These are phyloP conservation scores for Alliaria petiolata DNA, from an alignment of 345 rosid species.

Conservation along the genomic window DNA sequence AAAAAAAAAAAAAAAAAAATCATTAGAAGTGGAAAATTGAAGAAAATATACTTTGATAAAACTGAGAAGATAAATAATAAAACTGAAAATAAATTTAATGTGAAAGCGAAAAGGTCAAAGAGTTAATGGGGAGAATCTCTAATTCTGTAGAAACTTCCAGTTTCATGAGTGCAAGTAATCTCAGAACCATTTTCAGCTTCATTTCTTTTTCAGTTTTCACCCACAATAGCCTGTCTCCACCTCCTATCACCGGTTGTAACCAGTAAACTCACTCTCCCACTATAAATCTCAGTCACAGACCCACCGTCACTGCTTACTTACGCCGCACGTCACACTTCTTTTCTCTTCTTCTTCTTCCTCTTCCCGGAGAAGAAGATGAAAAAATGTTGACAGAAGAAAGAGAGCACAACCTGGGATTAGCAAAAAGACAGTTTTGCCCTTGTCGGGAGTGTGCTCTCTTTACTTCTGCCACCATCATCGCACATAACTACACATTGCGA, in stretches of 20 bases:
- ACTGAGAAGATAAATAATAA: not conserved
- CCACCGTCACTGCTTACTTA: constrained; percentile 28
- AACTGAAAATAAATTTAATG: not conserved
- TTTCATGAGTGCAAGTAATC: not conserved
- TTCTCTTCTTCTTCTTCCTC: constrained; percentile 8
- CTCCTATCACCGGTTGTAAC: constrained; percentile 5
- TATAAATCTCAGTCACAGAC: constrained; percentile 12
- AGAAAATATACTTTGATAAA: not conserved
- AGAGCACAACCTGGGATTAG: constrained; percentile 74
- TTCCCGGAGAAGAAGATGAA: constrained; percentile 8
- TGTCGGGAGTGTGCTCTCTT: constrained; percentile 90
- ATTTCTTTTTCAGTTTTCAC: constrained; percentile 1
- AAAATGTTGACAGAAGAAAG: constrained; percentile 96
- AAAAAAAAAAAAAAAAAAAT: not conserved
- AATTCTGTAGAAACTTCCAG: constrained; percentile 31
- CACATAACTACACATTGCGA: not conserved
- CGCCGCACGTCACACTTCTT: constrained; percentile 31
- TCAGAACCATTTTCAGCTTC: constrained; percentile 28
- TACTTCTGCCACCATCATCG: constrained; percentile 67
- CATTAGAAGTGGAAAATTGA: not conserved
- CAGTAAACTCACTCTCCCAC: not conserved
- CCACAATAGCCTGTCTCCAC: not conserved
- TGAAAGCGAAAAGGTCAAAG: constrained; percentile 28
- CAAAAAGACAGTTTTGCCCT: constrained; percentile 47
- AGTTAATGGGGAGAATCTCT: constrained; percentile 22